Evolutionary conservation across 1,139 yeast species (phyloP), one percentile per base, ranked within the genome.

Genomic region (Torulaspora pretoriensis): DNA sequence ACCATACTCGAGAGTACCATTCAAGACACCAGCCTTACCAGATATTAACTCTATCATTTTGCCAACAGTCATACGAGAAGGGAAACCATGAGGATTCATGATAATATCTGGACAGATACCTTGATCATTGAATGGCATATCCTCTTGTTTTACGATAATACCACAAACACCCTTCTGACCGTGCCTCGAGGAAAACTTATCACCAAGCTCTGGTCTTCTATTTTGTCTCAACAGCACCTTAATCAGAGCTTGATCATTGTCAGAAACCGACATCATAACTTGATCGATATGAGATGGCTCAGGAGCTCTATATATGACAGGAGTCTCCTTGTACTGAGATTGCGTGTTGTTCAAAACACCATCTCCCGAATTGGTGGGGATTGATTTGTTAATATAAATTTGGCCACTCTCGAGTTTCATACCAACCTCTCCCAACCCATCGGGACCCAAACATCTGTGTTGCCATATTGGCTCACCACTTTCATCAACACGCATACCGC

Each of bases 101-200:
- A 92, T 92, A 55, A 92, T 89, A 69, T 92, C 98, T 0, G 98
- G 98, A 3, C 80, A 73, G 37, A 90, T 78, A 59, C 97, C 97
- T 50, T 81, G 77, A 57, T 90, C 97, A 62, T 83, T 86, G 65
- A 90, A 92, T 26, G 98, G 98, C 75, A 92, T 75, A 63, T 92
- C 98, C 64, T 89, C 97, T 62, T 90, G 97, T 60, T 87, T 90
- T 10, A 90, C 97, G 66, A 90, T 92, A 56, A 90, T 87, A 67
- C 97, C 97, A 73, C 97, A 90, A 27, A 92, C 97, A 77, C 98
- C 98, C 72, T 92, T 92, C 67, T 92, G 98, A 27, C 98, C 98
- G 67, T 89, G 97, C 67, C 97, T 82, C 1, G 96, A 88, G 3
- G 97, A 89, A 60, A 94, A 92, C 68, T 92, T 92, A 65, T 92